Evolutionary conservation across 2,329 filamentous ascomycete species (phyloP), one percentile per base, ranked within the genome.

Genomic region (Dryadomyces quercus-mongolicae): DNA sequence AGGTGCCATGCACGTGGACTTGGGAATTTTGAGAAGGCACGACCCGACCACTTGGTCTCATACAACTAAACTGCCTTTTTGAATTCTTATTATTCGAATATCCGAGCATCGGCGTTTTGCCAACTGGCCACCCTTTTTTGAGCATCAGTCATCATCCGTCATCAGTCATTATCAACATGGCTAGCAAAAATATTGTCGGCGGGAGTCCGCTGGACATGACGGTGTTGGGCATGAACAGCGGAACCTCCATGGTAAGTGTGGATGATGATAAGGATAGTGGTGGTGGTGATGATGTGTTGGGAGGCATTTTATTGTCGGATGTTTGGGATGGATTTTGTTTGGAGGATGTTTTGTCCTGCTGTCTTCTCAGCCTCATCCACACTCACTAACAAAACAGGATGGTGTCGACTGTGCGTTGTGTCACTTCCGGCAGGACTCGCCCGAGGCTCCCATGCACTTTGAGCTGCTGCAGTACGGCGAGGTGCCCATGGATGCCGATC

Each of bases 381-480:
- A 3, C 36, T 40, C 15, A 4, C 36, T 40, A 16, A 40, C 36
- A 4, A 9, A 4, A n/a, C 38, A 81, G 76, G 76, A 78, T 61
- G 73, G 75, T 25, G 79, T 83, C 47, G 76, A 81, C 62, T 81
- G 77, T 59, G 78, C 76, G 2, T 68, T 81, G 9, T 80, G 78
- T 60, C 75, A 67, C 52, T 82, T 81, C 62, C 67, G 67, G 49
- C 79, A 82, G 61, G 70, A 71, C 18, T 69, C 70, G 7, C 77
- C 77, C 1, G 67, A 72, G 7, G 67, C 69, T 5, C 71, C 75
- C 2, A 74, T 83, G 71, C 72, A 77, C 59, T 76, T 82, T 58
- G 71, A 77, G 60, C 67, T 82, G 5, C 67, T 80, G n/a, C 65
- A 76, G 65, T 80, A 80, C 62, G 75, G 72, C 49, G 77, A 81